These are phyloP conservation scores for Astrothelium macrocarpum DNA, from an alignment of 495 filamentous ascomycete species.

Conservation along the genomic window DNA sequence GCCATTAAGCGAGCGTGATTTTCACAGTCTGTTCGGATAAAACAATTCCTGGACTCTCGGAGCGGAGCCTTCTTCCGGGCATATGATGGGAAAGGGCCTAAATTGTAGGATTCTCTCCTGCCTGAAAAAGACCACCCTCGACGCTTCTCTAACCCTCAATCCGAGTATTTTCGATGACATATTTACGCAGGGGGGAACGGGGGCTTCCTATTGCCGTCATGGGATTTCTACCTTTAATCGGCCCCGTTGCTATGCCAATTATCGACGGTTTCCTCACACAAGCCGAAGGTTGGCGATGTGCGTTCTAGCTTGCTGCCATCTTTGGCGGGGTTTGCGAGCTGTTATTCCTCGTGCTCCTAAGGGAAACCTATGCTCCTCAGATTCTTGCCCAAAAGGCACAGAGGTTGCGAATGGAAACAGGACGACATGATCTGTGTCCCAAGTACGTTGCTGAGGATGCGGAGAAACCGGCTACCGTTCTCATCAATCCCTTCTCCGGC, in stretches of 20 bases:
- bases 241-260: conserved; percentile 32
- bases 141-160: background rate
- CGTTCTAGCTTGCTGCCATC: conserved; percentile 14
- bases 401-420: conserved; percentile 4
- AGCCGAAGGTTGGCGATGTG: conserved; percentile 15
- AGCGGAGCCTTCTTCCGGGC: no score
- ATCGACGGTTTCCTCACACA: conserved; percentile 16
- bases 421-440: background rate
- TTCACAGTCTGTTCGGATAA: no score
- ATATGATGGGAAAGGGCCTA: no score
- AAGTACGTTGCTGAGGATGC: background rate
- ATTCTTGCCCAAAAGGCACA: conserved; percentile 11
- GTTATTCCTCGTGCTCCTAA: conserved; percentile 16
- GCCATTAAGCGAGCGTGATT: no score
- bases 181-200: background rate
- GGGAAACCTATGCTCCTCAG: conserved; percentile 22
- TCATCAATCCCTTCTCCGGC: conserved; percentile 37
- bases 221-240: background rate
- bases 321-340: conserved; percentile 19
- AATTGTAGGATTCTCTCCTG: no score
- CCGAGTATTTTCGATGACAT: background rate
- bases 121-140: no score
- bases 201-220: background rate
- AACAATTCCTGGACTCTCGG: no score
- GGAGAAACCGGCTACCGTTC: conserved; percentile 15